phyloP scores from a whole-genome alignment of 2,329 filamentous ascomycete genomes.

The Colletotrichum plurivorum region DNA sequence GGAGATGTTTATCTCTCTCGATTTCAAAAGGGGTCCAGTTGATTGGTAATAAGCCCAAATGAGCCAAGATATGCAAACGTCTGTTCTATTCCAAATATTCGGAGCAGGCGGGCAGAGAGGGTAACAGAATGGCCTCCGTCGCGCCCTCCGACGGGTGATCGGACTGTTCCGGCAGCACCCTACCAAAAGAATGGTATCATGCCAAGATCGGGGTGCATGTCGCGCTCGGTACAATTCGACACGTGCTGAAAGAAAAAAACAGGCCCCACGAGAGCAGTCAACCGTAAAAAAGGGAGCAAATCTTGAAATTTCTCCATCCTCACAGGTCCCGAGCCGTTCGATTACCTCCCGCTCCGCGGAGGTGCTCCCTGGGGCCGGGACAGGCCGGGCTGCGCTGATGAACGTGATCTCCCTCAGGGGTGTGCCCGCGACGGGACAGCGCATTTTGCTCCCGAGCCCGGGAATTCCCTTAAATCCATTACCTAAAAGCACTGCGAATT shows the following conservation, averaged over 20 bases:
- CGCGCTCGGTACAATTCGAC: background rate
- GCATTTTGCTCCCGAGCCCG: conserved; percentile 6
- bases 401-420: background rate
- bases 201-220: conserved; percentile 19
- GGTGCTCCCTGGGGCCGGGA: background rate
- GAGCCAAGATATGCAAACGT: no score
- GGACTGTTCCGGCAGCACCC: background rate
- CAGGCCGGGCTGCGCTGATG: background rate
- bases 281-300: no score
- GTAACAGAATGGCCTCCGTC: background rate
- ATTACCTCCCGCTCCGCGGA: conserved; percentile 6
- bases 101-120: no score
- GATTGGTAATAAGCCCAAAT: no score
- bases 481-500: background rate
- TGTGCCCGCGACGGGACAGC: background rate
- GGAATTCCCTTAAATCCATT: background rate
- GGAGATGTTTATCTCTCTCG: no score
- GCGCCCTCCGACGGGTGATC: background rate
- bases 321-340: no score
- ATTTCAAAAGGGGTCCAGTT: no score
- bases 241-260: background rate
- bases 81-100: no score
- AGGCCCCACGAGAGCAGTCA: background rate
- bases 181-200: conserved; percentile 10
- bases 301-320: no score